Evolutionary conservation across 371 early-diverging fungal genomes (phyloP).

Genomic region (Rhizomucor miehei): DNA sequence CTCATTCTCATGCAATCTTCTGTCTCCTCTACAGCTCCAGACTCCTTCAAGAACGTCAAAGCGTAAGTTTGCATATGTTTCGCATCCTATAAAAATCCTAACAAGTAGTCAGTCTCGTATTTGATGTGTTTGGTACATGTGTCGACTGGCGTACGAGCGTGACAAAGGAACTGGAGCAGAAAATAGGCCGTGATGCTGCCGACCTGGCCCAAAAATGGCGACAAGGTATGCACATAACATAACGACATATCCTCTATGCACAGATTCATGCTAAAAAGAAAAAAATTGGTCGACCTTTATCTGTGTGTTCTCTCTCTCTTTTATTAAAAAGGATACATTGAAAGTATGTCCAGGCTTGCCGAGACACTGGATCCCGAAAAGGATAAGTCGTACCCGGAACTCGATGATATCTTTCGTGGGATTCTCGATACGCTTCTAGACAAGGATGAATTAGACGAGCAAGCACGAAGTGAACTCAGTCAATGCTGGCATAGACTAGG

Average conservation of each 20-base stretch:
- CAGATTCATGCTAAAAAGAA: no score
- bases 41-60: constrained; percentile 3
- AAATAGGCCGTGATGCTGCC: not conserved
- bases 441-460: constrained; percentile 1
- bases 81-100: not conserved
- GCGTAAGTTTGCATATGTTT: constrained; percentile 1
- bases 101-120: constrained; percentile 13
- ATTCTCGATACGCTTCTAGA: constrained; percentile 1
- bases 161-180: constrained; percentile 4
- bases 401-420: constrained; percentile 9
- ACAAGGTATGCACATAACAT: not conserved
- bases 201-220: constrained; percentile 17
- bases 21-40: not conserved
- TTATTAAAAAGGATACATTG: not conserved
- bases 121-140: constrained; percentile 18
- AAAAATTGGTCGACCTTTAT: no score
- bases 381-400: constrained; percentile 4
- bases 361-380: not conserved
- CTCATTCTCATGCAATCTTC: not conserved
- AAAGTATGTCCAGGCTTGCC: not conserved
- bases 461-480: not conserved
- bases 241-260: not conserved
- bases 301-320: no score
- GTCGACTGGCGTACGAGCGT: constrained; percentile 14
- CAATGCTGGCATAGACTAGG: constrained; percentile 8